Base-by-base conservation (phyloP, 2,329 filamentous ascomycete genomes). In the Fusarium kyushuense region DNA sequence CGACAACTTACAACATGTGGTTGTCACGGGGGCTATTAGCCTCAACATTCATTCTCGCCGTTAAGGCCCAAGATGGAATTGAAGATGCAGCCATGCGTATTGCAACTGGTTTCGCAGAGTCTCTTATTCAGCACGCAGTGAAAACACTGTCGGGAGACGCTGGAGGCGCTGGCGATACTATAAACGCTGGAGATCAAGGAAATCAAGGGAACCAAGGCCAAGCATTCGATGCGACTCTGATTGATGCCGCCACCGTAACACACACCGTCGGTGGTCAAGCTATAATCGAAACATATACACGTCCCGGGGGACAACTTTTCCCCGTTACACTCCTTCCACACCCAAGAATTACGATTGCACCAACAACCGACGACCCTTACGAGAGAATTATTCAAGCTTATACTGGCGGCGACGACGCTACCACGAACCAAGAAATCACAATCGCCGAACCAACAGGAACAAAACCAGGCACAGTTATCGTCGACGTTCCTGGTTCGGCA, bases 1-100 rank as follows among this genome's bases (percentile, higher is more conserved):
- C 45, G 57, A 66, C 66, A 67, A 69, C 56, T 55, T 49, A 45
- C 66, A 67, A 29, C 45, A 69, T 69, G 66, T 63, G 67, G 66
- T 69, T 69, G 66, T 59, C 57, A 70, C 57, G 40, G 43, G 66
- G 65, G 57, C 66, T 69, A 36, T 42, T 69, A 32, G 62, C 57
- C 62, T 70, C 57, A 53, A 58, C 66, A 58, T 49, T 69, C 66
- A 42, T 69, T 59, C 58, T 53, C 23, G 57, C 53, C 53, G 38
- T 30, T 19, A 55, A 59, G 57, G 66, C 66, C 38, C 65, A 70
- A 59, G 49, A 63, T 54, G 58, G 30, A 30, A 45, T 47, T n/a
- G 56, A 66, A 36, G 51, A 67, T 33, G 63, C 61, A 47, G 61
- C 60, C 25, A 38, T 56, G 35, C 63, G 32, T 19, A 61, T 65